Conservation (phyloP, 768 basidiomycete species). For the Tricholoma sp. region DNA sequence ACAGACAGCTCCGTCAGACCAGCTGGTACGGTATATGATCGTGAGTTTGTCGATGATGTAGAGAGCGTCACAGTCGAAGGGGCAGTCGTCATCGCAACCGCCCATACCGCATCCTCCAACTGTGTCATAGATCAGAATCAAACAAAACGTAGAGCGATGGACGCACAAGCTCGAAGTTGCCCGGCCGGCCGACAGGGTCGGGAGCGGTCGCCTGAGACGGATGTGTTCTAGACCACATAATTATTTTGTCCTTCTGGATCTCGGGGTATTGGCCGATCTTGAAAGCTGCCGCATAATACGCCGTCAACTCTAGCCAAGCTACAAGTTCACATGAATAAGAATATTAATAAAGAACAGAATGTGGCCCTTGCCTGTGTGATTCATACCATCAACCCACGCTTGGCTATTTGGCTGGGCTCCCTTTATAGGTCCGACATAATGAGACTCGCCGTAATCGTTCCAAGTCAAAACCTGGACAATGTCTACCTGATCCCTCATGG, state of each 20-base stretch:
- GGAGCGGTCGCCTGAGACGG: constrained; percentile 47
- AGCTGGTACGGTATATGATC: constrained; percentile 44
- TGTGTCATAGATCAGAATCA: constrained; percentile 18
- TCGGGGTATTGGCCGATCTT: constrained; percentile 61
- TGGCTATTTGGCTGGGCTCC: constrained; percentile 69
- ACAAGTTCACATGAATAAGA: background rate
- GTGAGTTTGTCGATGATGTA: constrained; percentile 36
- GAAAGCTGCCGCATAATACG: constrained; percentile 65
- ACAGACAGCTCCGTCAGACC: constrained; percentile 63
- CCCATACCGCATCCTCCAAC: constrained; percentile 66
- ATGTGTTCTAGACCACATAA: constrained; percentile 71
- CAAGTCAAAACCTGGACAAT: constrained; percentile 59
- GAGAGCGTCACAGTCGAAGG: constrained; percentile 53
- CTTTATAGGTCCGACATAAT: constrained; percentile 77
- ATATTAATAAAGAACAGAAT: constrained; percentile 4
- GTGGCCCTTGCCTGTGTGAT: constrained; percentile 39
- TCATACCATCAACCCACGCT: constrained; percentile 66
- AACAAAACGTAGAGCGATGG: constrained; percentile 8
- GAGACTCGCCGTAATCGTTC: constrained; percentile 76
- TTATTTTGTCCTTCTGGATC: constrained; percentile 54
- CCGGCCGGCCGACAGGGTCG: constrained; percentile 52
- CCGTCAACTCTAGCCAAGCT: constrained; percentile 64
- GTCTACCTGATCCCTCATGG: constrained; percentile 50
- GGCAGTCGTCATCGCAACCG: constrained; percentile 54
- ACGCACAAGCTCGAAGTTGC: constrained; percentile 53